Evolutionary conservation across 2,329 filamentous ascomycete genomes (phyloP).

Genomic region (Fusarium sp.): DNA sequence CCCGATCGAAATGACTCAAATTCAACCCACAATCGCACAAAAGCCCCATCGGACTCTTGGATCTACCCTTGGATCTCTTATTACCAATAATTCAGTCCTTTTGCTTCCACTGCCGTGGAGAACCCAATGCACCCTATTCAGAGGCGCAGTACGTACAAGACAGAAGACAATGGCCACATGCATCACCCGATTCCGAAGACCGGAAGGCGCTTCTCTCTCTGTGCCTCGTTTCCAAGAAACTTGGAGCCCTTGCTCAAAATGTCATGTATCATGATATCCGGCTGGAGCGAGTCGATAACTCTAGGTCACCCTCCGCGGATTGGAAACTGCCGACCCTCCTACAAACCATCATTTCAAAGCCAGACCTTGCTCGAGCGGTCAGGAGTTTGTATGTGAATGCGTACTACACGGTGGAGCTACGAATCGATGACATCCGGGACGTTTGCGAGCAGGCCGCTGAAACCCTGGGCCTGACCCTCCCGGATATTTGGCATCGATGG

Average conservation of each 20-base stretch:
- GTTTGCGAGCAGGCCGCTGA: neutral
- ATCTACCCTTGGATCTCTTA: neutral
- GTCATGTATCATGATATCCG: neutral
- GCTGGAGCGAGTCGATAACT: neutral
- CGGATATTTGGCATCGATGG: too few relatives aligned
- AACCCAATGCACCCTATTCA: neutral
- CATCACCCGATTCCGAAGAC: neutral
- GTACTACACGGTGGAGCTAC: too few relatives aligned
- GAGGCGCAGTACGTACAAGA: neutral
- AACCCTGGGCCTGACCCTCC: neutral
- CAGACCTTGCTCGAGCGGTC: neutral
- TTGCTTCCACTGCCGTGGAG: neutral
- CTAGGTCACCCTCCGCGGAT: neutral
- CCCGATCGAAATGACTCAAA: neutral
- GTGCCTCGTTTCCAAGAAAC: neutral
- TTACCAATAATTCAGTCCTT: neutral
- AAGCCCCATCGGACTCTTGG: too few relatives aligned
- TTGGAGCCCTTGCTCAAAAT: neutral
- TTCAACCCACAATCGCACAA: neutral
- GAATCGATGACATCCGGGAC: neutral
- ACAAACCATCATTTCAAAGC: neutral
- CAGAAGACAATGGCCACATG: neutral
- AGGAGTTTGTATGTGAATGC: too few relatives aligned
- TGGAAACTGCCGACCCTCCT: neutral
- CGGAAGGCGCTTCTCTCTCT: neutral